Evolutionary conservation across 768 basidiomycete genomes (phyloP), one percentile per base, ranked within the genome.

Genomic region (Trametes maxima): DNA sequence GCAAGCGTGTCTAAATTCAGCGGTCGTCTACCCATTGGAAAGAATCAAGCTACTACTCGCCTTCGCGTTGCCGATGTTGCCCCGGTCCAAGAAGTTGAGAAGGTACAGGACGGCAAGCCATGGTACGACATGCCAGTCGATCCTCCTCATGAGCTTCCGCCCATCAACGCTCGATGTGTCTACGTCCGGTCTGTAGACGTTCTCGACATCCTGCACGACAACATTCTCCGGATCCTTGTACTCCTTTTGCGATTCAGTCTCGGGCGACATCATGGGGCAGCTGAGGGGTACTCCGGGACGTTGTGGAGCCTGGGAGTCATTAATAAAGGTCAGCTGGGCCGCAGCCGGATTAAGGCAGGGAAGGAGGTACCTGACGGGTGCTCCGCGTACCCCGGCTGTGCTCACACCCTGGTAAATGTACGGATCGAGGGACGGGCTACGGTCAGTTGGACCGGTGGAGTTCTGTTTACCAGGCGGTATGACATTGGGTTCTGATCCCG

Each of bases 51-150:
- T 21, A 33, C 10, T 42, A 40, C 48, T 6, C n/a, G 87, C 90
- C 76, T 84, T 85, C 5, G 89, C 88, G 70, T 91, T 90, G 43
- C 89, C 90, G 67, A 92, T 86, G 54, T 83, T 81, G 42, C 78
- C 77, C 67, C 78, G 70, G 60, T 89, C 72, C 73, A 92, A 76
- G 70, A 89, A 93, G 71, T 84, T 90, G 66, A 92, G 77, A 22
- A 92, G 77, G 70, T 92, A 92, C 24, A 94, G 76, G 7, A 91
- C 67, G 8, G 86, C 79, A 24, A 94, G 74, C 87, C 89, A 92
- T 37, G 92, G 92, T 33, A 93, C 79, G 54, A 93, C 78, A 66
- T 79, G 81, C 65, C 84, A 57, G 70, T 90, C 89, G 52, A 90
- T 82, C 70, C 80, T 86, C 47, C 87, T 68, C 63, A 80, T 62